Evolutionary conservation across 2,329 filamentous ascomycete genomes (phyloP).

Genomic region (Diplocarpon rosae): DNA sequence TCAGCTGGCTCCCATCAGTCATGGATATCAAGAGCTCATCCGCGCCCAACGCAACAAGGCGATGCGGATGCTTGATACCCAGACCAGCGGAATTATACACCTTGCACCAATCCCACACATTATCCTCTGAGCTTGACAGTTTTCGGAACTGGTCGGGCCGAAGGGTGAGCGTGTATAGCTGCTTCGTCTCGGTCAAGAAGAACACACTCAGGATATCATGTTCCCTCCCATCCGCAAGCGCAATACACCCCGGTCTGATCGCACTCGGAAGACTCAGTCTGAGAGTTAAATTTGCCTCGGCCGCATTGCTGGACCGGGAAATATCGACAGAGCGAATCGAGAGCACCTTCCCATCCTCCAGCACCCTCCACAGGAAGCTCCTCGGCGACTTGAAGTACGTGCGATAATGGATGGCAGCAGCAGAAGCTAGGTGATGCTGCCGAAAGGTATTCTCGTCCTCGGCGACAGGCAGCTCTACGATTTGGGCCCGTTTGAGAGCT

Average conservation of each 20-base stretch:
- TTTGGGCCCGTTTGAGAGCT: conserved; percentile 32
- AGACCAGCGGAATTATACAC: conserved; percentile 63
- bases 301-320: conserved; percentile 51
- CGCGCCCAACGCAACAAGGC: conserved; percentile 63
- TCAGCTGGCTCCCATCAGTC: conserved; percentile 65
- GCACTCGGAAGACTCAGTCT: conserved; percentile 65
- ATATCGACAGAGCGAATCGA: conserved; percentile 79
- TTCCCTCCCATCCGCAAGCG: conserved; percentile 68
- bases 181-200: conserved; percentile 66
- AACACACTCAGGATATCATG: conserved; percentile 71
- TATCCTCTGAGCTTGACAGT: conserved; percentile 56
- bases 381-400: conserved; percentile 64
- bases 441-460: conserved; percentile 69
- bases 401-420: conserved; percentile 78
- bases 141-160: conserved; percentile 73
- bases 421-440: conserved; percentile 59
- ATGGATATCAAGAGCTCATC: conserved; percentile 71
- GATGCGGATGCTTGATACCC: conserved; percentile 67
- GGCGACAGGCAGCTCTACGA: conserved; percentile 30
- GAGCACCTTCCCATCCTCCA: conserved; percentile 68
- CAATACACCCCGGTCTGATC: conserved; percentile 68
- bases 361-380: conserved; percentile 81
- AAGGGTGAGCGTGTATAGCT: conserved; percentile 75
- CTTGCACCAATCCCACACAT: conserved; percentile 67
- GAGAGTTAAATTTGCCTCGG: conserved; percentile 64